Percentiles rank a stretch among this genome's conserved stretches.
phyloP scores from a whole-genome alignment of 2,329 filamentous ascomycete genomes.

The Pseudovirgaria hyperparasitica region DNA sequence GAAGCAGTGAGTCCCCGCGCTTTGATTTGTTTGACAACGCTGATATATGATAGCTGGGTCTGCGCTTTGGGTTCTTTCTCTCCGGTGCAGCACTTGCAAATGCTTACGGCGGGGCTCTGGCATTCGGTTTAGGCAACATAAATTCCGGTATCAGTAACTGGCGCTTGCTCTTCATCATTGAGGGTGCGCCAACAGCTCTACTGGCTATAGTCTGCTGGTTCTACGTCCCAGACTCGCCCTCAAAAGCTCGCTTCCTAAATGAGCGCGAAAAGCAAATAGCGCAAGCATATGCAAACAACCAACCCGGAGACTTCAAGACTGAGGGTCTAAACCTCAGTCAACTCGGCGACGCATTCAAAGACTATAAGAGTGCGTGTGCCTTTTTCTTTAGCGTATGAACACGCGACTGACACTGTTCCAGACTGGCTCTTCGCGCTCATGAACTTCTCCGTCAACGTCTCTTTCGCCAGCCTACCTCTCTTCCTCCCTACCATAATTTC shows the following conservation, averaged over 20 bases:
- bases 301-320: slow-evolving; percentile 17
- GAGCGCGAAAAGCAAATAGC: slow-evolving; percentile 47
- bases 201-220: slow-evolving; percentile 44
- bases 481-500: slow-evolving; percentile 51
- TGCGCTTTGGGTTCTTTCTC: slow-evolving; percentile 16
- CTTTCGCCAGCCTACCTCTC: slow-evolving; percentile 51
- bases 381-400: not conserved
- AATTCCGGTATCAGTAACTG: slow-evolving; percentile 16
- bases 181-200: slow-evolving; percentile 47
- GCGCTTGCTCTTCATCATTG: slow-evolving; percentile 11
- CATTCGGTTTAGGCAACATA: slow-evolving; percentile 23
- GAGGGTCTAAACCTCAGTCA: slow-evolving; percentile 33
- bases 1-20: too few species aligned
- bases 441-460: slow-evolving; percentile 51
- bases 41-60: too few species aligned
- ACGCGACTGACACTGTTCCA: not conserved
- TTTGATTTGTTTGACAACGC: too few species aligned
- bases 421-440: slow-evolving; percentile 28
- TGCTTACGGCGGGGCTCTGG: slow-evolving; percentile 23
- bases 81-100: slow-evolving; percentile 28
- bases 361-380: slow-evolving; percentile 10
- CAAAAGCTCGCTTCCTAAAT: slow-evolving; percentile 41
- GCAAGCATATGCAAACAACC: slow-evolving; percentile 19
- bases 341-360: slow-evolving; percentile 32
- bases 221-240: slow-evolving; percentile 39